A percentile compares a stretch with the other conserved stretches of the same genome.
These are phyloP conservation scores for Diaporthe aspalathi DNA, from an alignment of 2,329 filamentous ascomycete species.

Conservation along the genomic window DNA sequence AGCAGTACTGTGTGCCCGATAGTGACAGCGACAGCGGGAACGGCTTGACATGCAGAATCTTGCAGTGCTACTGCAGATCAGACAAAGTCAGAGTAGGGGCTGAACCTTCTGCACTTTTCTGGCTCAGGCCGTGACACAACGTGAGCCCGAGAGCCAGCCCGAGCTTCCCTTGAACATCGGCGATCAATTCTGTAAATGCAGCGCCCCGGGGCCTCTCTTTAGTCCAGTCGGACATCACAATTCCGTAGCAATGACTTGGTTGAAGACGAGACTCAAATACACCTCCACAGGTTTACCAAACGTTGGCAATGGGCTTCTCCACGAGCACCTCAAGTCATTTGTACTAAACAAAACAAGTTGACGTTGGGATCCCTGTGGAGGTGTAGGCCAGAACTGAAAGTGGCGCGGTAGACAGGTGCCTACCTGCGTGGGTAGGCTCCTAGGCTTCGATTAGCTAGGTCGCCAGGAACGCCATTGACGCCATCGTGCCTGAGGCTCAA, in stretches of 20 bases:
- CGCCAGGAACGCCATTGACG: slow-evolving; percentile 18
- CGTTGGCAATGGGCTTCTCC: too few species aligned
- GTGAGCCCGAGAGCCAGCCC: slow-evolving; percentile 13
- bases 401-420: neutral
- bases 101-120: neutral
- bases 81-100: neutral
- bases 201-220: neutral
- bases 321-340: too few species aligned
- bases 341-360: too few species aligned
- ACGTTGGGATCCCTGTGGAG: too few species aligned
- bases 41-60: slow-evolving; percentile 21
- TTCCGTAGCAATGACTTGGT: neutral
- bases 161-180: neutral
- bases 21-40: neutral
- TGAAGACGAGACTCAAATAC: neutral
- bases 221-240: neutral
- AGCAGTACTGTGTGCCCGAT: neutral
- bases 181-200: neutral
- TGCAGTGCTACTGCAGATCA: slow-evolving; percentile 27
- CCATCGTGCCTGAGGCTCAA: slow-evolving; percentile 20
- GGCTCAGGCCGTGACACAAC: slow-evolving; percentile 4
- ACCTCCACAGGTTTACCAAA: too few species aligned
- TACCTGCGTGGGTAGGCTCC: slow-evolving; percentile 17
- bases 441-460: neutral
- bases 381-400: neutral